Base-by-base conservation (phyloP, 805 yeast species). In the Brettanomyces bruxellensis region DNA sequence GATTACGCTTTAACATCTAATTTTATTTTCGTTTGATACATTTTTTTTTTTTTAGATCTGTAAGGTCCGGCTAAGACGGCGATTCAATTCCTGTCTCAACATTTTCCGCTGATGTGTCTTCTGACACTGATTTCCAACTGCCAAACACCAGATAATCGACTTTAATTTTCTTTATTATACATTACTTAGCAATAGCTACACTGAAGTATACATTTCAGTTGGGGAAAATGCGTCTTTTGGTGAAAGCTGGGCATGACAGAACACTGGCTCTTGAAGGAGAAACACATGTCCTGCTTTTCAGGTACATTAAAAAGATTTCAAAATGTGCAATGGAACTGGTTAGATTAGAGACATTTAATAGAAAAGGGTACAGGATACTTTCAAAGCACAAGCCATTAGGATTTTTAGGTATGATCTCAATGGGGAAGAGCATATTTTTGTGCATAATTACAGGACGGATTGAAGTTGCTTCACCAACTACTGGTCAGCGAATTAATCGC, bases 391-490 rank as follows among this genome's bases (percentile, higher is more conserved):
- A 73, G 40, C 70, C 78, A 4, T 62, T 68, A 50, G 95, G 95
- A 1, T 84, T 90, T 58, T 63, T 93, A 14, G 99, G 99, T 0
- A 66, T 93, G 40, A 83, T 91, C 36, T 77, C 79, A 45, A 72
- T 89, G 37, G 81, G 77, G 12, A 69, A 72, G 5, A 82, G 85
- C 46, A 75, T 80, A 3, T 93, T 82, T 57, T 64, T 91, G 36
- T 86, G 95, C 44, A 77, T 87, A 0, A 87, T 93, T 45, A 82
- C 95, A 0, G 83, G 87, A 0, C 79, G 85, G 30, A 65, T 78
- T 2, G 76, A 79, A 51, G 95, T 86, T 11, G 98, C 98, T 0
- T 70, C 74, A 25, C 98, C 98, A 0, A 71, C 86, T 13, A 81
- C 83, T 0, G 78, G 78, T 35, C 95, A 93, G 61, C 72, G 86